These are phyloP conservation scores for Scenedesmus sp. DNA, from an alignment of 163 green algal genomes.

Conservation along the genomic window DNA sequence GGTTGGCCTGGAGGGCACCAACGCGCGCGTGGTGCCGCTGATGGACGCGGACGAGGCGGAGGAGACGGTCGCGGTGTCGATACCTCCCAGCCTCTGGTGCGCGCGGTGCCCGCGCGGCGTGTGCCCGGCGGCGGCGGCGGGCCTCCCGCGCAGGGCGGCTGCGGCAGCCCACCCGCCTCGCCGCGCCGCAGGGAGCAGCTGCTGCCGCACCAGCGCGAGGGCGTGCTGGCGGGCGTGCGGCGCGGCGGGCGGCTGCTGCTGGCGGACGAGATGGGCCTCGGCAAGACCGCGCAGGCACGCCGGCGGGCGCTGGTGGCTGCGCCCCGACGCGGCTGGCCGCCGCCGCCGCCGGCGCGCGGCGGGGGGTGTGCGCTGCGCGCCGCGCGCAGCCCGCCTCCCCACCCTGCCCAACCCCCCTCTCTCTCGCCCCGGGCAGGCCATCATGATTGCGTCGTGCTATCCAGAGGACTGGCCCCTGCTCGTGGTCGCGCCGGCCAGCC, in stretches of 20 bases:
- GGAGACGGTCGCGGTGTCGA: background rate
- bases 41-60: background rate
- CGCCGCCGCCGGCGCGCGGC: background rate
- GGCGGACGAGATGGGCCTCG: slow-evolving; percentile 76
- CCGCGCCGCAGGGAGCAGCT: background rate
- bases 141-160: too few relatives aligned
- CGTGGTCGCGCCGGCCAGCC: slow-evolving; percentile 62
- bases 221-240: slow-evolving; percentile 63
- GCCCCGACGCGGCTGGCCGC: background rate
- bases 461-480: slow-evolving; percentile 74
- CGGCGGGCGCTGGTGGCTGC: background rate
- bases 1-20: slow-evolving; percentile 3
- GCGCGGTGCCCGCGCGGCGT: too few relatives aligned
- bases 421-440: slow-evolving; percentile 53
- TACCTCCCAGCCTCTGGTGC: too few relatives aligned
- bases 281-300: slow-evolving; percentile 70
- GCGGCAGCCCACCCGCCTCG: too few relatives aligned
- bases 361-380: background rate
- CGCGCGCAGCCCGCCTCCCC: too few relatives aligned
- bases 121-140: too few relatives aligned
- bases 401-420: too few relatives aligned
- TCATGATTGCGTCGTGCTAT: slow-evolving; percentile 61
- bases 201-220: slow-evolving; percentile 69
- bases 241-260: slow-evolving; percentile 59
- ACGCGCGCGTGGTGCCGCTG: background rate